Evolutionary conservation across 805 yeast genomes (phyloP).

Genomic region (Starmerella apis): DNA sequence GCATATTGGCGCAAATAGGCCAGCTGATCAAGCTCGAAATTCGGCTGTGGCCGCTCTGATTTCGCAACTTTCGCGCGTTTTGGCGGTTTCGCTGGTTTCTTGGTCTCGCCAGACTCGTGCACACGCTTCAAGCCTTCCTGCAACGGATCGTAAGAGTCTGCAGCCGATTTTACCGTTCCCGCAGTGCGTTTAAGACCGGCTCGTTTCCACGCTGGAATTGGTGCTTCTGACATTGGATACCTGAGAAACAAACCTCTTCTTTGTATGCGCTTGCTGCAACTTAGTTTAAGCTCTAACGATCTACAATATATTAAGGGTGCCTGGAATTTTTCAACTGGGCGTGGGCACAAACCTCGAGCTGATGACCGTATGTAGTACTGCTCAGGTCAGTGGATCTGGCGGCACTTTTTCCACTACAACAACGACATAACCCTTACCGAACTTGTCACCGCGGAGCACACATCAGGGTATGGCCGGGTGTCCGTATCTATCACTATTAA

Average conservation of each 20-base stretch:
- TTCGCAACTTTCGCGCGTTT: conserved; percentile 63
- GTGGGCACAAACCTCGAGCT: not conserved
- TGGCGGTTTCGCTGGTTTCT: conserved; percentile 45
- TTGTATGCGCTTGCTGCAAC: too few relatives aligned
- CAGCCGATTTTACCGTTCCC: not conserved
- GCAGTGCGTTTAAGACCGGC: conserved; percentile 42
- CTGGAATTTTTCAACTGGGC: not conserved
- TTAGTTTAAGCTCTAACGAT: not conserved
- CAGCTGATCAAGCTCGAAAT: conserved; percentile 67
- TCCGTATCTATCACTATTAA: not conserved
- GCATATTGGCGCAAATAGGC: conserved; percentile 50
- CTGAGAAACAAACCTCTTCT: too few relatives aligned
- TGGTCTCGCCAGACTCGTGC: conserved; percentile 19
- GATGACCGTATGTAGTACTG: too few relatives aligned
- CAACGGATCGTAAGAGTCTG: conserved; percentile 20
- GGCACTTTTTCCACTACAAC: too few relatives aligned
- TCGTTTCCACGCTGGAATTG: conserved; percentile 74
- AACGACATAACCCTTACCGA: too few relatives aligned
- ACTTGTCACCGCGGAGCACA: not conserved
- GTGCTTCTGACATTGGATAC: conserved; percentile 18
- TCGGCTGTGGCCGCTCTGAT: conserved; percentile 50
- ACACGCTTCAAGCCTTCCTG: conserved; percentile 27
- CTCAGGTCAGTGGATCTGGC: too few relatives aligned
- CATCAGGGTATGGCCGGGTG: not conserved
- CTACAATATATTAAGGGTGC: not conserved